Evolutionary conservation across 805 yeast genomes (phyloP).

Genomic region (Candida adriatica): DNA sequence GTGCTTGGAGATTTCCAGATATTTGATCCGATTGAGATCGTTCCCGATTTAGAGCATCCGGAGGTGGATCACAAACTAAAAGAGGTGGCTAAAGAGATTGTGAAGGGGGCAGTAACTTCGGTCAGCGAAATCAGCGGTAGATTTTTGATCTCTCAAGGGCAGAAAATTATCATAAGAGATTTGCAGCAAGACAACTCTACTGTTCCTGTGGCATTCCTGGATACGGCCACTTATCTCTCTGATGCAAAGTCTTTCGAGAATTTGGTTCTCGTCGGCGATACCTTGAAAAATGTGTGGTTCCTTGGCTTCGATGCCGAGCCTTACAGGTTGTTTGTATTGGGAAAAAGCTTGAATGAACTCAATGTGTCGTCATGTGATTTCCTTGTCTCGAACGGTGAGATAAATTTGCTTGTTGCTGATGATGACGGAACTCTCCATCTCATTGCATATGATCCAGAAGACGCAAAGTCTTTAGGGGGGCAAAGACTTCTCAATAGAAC

Average conservation of each 20-base stretch:
- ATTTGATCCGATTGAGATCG: conserved; percentile 71
- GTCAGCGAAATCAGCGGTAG: conserved; percentile 79
- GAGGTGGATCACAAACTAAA: conserved; percentile 77
- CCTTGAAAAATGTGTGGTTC: conserved; percentile 67
- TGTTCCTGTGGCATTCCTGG: conserved; percentile 90
- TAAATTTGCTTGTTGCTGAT: conserved; percentile 65
- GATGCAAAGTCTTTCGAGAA: conserved; percentile 83
- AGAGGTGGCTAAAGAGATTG: conserved; percentile 61
- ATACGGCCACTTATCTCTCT: conserved; percentile 70
- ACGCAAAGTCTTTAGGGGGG: conserved; percentile 75
- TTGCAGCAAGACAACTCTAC: conserved; percentile 79
- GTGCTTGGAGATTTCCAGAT: conserved; percentile 74
- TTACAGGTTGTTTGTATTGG: conserved; percentile 70
- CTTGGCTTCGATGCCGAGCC: conserved; percentile 95
- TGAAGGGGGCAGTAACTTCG: conserved; percentile 78
- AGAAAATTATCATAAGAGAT: conserved; percentile 68
- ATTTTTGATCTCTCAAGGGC: conserved; percentile 81
- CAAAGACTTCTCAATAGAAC: conserved; percentile 64
- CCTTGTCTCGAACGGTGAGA: conserved; percentile 59
- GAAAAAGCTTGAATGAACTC: conserved; percentile 61
- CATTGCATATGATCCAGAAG: conserved; percentile 87
- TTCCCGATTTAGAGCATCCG: conserved; percentile 84
- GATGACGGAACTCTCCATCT: conserved; percentile 59
- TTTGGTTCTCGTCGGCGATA: conserved; percentile 74
- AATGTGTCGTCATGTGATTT: conserved; percentile 74